phyloP scores from a whole-genome alignment of 768 basidiomycete species.

The Mrakia frigida region DNA sequence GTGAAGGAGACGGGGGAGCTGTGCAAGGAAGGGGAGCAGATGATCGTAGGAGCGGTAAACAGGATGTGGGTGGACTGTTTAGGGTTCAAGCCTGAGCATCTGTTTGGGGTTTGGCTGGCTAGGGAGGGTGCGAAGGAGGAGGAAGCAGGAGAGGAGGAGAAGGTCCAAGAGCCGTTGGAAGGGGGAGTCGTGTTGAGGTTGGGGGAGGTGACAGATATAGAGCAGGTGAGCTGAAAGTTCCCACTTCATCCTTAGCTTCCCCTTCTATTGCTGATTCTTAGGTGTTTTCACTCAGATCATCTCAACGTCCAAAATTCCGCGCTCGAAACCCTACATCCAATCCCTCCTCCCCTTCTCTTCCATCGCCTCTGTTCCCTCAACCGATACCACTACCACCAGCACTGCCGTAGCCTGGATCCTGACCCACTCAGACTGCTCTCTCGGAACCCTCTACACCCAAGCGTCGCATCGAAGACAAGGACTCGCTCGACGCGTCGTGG shows the following conservation, averaged over 20 bases:
- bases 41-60: constrained; percentile 5
- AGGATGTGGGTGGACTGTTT: constrained; percentile 9
- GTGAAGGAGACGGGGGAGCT: neutral
- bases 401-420: constrained; percentile 4
- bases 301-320: constrained; percentile 10
- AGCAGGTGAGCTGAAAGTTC: neutral
- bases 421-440: constrained; percentile 9
- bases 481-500: constrained; percentile 13
- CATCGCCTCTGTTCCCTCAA: neutral
- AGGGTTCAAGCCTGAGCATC: neutral
- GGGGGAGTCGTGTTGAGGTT: neutral
- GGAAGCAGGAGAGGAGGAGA: neutral
- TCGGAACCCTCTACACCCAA: constrained; percentile 8
- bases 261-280: neutral
- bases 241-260: too few relatives aligned
- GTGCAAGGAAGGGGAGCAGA: neutral
- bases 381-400: neutral
- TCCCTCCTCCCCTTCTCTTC: constrained; percentile 19
- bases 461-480: neutral
- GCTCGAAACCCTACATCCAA: constrained; percentile 1
- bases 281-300: neutral
- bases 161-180: neutral
- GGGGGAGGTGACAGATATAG: neutral
- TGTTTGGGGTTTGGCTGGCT: constrained; percentile 17
- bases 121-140: neutral